Conservation (phyloP, 139 green algal genomes). For the Closterium sp. region DNA sequence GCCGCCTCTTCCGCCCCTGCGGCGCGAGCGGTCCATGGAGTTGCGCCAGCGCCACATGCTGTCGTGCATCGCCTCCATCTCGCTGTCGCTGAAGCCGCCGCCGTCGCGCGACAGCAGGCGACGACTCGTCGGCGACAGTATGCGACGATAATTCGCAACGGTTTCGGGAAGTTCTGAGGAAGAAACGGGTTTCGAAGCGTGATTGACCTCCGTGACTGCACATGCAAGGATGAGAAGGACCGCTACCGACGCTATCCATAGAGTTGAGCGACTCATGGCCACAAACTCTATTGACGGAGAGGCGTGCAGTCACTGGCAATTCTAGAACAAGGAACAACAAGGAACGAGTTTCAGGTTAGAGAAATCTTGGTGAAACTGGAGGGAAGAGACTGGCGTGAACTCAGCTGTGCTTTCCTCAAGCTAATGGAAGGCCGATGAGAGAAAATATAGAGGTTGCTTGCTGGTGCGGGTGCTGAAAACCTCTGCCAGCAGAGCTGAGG, state of each 20-base stretch:
- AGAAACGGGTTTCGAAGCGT: not conserved
- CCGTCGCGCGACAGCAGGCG: not conserved
- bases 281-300: not conserved
- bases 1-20: not conserved
- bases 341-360: not conserved
- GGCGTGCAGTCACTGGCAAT: not conserved
- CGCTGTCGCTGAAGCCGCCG: not conserved
- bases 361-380: no score
- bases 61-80: not conserved
- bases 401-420: no score
- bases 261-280: not conserved
- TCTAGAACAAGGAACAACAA: not conserved
- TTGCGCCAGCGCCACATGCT: not conserved
- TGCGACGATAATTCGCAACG: not conserved
- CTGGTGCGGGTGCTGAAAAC: no score
- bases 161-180: not conserved
- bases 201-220: not conserved
- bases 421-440: no score
- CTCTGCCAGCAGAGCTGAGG: no score
- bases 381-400: no score
- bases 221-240: not conserved
- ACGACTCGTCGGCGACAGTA: not conserved
- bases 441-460: no score
- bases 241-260: not conserved
- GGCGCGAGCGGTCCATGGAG: not conserved